phyloP scores from a whole-genome alignment of 176 grass and related monocot species.

The Miscanthus lutarioriparius region DNA sequence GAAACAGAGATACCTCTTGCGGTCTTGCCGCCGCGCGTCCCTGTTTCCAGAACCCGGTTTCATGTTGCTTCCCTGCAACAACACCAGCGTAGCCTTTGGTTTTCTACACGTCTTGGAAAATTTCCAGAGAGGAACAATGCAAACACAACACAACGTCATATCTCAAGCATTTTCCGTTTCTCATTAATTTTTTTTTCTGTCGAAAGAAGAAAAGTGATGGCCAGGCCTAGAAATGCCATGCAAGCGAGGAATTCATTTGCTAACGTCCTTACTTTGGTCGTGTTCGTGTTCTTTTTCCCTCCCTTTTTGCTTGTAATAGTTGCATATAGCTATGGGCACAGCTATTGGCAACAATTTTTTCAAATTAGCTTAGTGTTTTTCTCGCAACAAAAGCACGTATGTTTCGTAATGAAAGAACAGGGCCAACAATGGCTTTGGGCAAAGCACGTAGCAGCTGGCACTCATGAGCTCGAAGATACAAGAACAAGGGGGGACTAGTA shows the following conservation, averaged over 20 bases:
- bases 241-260: slow-evolving; percentile 39
- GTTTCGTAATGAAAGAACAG: no score
- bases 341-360: no score
- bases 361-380: no score
- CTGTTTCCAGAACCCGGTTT: not conserved
- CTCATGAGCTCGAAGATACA: slow-evolving; percentile 44
- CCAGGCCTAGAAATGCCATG: slow-evolving; percentile 4
- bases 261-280: not conserved
- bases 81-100: not conserved
- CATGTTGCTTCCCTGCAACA: slow-evolving; percentile 24
- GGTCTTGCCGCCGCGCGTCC: not conserved
- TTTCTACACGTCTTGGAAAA: not conserved
- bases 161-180: not conserved
- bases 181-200: not conserved
- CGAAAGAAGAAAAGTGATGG: not conserved
- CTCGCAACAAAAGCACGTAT: no score
- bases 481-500: slow-evolving; percentile 18
- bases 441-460: slow-evolving; percentile 17
- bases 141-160: not conserved
- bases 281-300: not conserved
- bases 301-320: slow-evolving; percentile 11
- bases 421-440: slow-evolving; percentile 35
- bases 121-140: not conserved
- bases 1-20: not conserved
- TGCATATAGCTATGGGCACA: slow-evolving; percentile 4